Conservation (phyloP, 2,329 filamentous ascomycete species). For the Paecilomyces sp. region DNA sequence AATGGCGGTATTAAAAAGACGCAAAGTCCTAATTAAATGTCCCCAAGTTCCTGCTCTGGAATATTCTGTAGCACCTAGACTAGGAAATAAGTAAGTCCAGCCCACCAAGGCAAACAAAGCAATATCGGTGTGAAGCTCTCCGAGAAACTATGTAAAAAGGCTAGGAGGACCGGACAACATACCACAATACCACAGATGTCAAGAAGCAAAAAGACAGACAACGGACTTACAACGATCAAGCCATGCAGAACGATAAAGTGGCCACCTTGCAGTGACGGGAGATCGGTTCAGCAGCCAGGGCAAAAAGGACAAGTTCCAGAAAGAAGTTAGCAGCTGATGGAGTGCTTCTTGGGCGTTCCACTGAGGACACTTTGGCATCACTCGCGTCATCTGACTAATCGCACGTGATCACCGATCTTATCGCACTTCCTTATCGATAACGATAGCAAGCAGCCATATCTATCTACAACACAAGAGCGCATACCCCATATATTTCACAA, state of each 20-base stretch:
- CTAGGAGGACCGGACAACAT: background rate
- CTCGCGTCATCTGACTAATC: background rate
- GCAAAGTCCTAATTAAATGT: background rate
- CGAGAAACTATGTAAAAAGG: background rate
- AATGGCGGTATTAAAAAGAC: slow-evolving; percentile 3
- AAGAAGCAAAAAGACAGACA: background rate
- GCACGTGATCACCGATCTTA: background rate
- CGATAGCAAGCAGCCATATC: no score
- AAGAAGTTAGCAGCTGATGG: background rate
- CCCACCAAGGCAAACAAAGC: background rate
- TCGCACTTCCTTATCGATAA: background rate
- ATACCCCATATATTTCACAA: no score
- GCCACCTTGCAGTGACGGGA: background rate
- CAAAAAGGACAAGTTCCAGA: background rate
- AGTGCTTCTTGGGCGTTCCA: background rate
- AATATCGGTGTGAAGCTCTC: background rate
- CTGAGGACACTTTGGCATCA: slow-evolving; percentile 9
- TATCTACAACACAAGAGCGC: no score
- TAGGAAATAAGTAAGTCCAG: background rate
- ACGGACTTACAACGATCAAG: background rate
- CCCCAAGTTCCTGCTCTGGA: background rate
- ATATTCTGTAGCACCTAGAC: background rate
- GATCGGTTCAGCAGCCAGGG: background rate
- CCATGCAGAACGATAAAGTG: background rate
- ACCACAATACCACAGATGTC: background rate